Base-by-base conservation (phyloP, 495 filamentous ascomycete species). In the Corynascus novoguineensis region DNA sequence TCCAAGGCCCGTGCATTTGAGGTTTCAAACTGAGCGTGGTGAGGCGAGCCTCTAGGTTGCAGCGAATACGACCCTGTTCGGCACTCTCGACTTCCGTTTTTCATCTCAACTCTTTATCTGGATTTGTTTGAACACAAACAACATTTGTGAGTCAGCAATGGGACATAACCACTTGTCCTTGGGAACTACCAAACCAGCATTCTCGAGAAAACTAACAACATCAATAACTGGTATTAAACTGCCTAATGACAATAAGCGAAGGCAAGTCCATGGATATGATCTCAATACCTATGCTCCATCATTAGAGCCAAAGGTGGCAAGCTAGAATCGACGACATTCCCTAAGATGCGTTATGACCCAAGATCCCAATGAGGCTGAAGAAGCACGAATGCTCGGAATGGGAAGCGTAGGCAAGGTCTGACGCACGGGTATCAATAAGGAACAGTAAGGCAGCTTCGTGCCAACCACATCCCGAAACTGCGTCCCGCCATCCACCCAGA, bases 1-100 rank as follows among this genome's bases (percentile, higher is more conserved):
- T 15, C 47, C 31, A 37, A 17, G 4, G 50, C 42, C 50, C 37
- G 37, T 42, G 37, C 50, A 35, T 21, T 15, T 8, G 4, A 42
- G n/a, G 50, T 53, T 53, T 53, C 50, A 53, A 14, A 19, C 37
- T 25, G n/a, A 53, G 37, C 3, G n/a, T 42, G 50, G 37, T 53
- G 50, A 40, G 37, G 37, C 50, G 28, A 11, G 25, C 35, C 50
- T 4, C 22, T 24, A 19, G 46, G 45, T 29, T 29, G 27, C 28
- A 48, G 17, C 32, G n/a, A 27, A 17, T 28, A 32, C 8, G 22
- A 41, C 17, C 6, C 24, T 27, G n/a, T 40, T 52, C 24, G 9
- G 10, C 34, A 15, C 24, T 7, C 14, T 37, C 45, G 27, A 32
- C 4, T 19, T 24, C n/a, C 27, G n/a, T 11, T 31, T 25, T 49